Evolutionary conservation across 768 basidiomycete genomes (phyloP).

Genomic region (Neoboletus magnificus): DNA sequence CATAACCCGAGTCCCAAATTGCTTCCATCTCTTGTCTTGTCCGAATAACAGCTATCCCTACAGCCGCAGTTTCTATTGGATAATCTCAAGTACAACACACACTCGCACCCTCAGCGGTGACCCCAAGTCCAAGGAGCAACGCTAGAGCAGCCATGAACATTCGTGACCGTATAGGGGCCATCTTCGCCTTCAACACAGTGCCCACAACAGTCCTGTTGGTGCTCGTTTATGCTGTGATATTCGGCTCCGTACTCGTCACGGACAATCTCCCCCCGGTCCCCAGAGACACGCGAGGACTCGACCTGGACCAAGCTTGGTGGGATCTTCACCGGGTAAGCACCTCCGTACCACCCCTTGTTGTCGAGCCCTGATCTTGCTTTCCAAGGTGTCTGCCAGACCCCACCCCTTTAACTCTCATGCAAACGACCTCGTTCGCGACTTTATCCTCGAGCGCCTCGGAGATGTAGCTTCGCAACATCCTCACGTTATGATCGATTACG

Average conservation of each 20-base stretch:
- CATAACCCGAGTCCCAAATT: no score
- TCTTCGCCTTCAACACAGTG: slow-evolving; percentile 38
- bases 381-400: slow-evolving; percentile 61
- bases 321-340: slow-evolving; percentile 53
- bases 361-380: neutral
- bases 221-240: slow-evolving; percentile 46
- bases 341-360: neutral
- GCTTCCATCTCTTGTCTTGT: neutral
- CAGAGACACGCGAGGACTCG: slow-evolving; percentile 40
- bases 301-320: slow-evolving; percentile 52
- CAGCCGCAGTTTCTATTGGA: neutral
- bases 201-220: slow-evolving; percentile 47
- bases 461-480: slow-evolving; percentile 41
- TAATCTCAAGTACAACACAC: neutral
- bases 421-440: slow-evolving; percentile 63
- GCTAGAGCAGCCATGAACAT: slow-evolving; percentile 28
- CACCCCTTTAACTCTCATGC: slow-evolving; percentile 78
- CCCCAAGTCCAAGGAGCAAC: neutral
- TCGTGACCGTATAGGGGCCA: slow-evolving; percentile 19
- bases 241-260: slow-evolving; percentile 45
- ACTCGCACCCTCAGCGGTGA: neutral
- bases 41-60: neutral
- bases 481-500: slow-evolving; percentile 51
- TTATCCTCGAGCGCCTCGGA: slow-evolving; percentile 53
- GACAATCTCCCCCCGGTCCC: slow-evolving; percentile 48